Base-by-base conservation (phyloP, 805 yeast genomes). In the Teunomyces gatunensis region DNA sequence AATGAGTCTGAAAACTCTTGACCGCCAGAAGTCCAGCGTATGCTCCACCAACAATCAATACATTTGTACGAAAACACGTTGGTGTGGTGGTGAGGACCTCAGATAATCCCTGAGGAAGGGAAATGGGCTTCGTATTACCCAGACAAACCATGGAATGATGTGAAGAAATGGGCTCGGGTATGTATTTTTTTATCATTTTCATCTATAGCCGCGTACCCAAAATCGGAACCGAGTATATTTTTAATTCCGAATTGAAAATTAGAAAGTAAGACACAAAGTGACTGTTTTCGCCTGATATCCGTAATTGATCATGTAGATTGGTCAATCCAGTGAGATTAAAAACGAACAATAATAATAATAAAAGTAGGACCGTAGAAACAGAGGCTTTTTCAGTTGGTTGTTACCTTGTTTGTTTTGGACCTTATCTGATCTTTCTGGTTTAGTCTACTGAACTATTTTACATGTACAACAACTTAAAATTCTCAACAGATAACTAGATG, bases 11-110 rank as follows among this genome's bases (percentile, higher is more conserved):
- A 43, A 71, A 54, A 6, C 68, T 58, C 34, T 58, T 61, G 5
- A 70, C 48, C 0, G 74, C 67, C 12, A 74, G 58, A 20, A 71
- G 56, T 2, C 77, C 77, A n/a, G 70, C 64, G 50, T 67, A 72
- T 0, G 75, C 64, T 1, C 77, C 76, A 1, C 76, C 77, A n/a
- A 71, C 64, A 5, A 71, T 60, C 33, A 71, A 58, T 5, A 72
- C 60, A 48, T 71, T 67, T 20, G 74, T 65, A 32, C 61, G 57
- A 45, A 69, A 59, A 11, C 53, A 32, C 3, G 39, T 15, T 3
- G 46, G 46, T 6, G 27, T 12, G 29, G 12, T 37, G 15, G 40
- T 37, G 40, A 37, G 28, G 15, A 23, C 18, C 5, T 37, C 5
- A 6, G 17, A 4, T 17, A 37, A 37, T 10, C 40, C 40, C 18